These are phyloP conservation scores for Plantago rigida DNA, from an alignment of 305 asterid genomes.

Conservation along the genomic window DNA sequence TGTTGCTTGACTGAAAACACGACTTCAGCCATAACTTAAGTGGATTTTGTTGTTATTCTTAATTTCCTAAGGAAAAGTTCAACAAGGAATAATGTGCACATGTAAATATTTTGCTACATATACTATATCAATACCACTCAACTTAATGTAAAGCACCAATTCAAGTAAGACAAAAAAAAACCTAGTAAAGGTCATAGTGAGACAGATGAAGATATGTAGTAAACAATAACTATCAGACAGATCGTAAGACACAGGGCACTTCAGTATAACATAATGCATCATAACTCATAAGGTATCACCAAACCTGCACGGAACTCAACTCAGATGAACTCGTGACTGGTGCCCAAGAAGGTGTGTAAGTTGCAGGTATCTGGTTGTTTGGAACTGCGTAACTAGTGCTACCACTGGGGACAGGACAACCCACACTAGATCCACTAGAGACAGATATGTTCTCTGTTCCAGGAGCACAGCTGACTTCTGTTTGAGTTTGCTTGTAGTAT, in stretches of 20 bases:
- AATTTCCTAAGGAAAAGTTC: neutral
- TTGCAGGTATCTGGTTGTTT: slow-evolving; percentile 49
- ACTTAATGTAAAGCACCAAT: neutral
- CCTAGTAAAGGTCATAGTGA: neutral
- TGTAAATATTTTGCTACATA: neutral
- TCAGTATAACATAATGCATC: slow-evolving; percentile 1
- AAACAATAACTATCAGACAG: neutral
- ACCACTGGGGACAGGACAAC: slow-evolving; percentile 51
- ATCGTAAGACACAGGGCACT: neutral
- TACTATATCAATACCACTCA: neutral
- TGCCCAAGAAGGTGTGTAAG: slow-evolving; percentile 53
- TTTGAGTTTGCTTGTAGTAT: slow-evolving; percentile 77
- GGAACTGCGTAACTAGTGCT: slow-evolving; percentile 51
- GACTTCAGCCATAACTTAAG: neutral
- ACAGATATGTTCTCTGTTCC: slow-evolving; percentile 76
- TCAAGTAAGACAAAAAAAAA: neutral
- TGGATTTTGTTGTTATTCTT: neutral
- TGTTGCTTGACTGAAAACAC: too few species aligned
- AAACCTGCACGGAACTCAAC: slow-evolving; percentile 63
- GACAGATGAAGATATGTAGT: neutral
- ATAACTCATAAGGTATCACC: slow-evolving; percentile 26
- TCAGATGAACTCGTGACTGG: slow-evolving; percentile 55
- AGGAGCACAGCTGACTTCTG: slow-evolving; percentile 97
- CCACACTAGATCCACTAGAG: slow-evolving; percentile 46
- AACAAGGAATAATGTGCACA: neutral